Base-by-base conservation (phyloP, 2,329 filamentous ascomycete genomes). In the Aurifilum marmelostoma region DNA sequence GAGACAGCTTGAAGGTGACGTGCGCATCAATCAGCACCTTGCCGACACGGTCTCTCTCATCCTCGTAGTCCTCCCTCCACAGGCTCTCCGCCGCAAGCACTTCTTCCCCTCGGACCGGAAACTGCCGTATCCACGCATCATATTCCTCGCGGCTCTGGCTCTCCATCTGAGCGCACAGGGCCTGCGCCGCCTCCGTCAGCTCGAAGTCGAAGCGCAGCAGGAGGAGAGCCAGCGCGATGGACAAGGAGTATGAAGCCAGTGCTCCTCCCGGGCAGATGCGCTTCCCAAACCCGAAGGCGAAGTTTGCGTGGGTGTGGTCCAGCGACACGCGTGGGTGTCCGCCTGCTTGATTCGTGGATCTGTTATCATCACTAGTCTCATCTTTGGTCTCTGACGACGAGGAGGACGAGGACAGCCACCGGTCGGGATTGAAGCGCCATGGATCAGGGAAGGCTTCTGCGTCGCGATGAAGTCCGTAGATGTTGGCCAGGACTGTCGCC, bases 381-480 rank as follows among this genome's bases (percentile, higher is more conserved):
- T 47, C 43, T 1, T n/a, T 47, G 43, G 43, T n/a, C 8, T 21
- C 21, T 7, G 18, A n/a, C 18, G 43, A 47, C 6, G 18, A 8
- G 41, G 41, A 43, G 32, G 37, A 21, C 18, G 24, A 7, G 1
- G n/a, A n/a, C n/a, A 69, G 58, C 69, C 69, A 71, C 41, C 69
- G 59, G 37, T n/a, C 67, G 1, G 69, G 69, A 39, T 67, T 9
- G 54, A 71, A 71, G 9, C 39, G 54, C 69, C 69, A 69, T 3
- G 69, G 69, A 6, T 71, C 67, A 9, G 60, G 47, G 32, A 67
- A 71, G 3, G 47, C 56, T 5, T 21, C 27, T 14, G n/a, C 16
- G 16, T 69, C 67, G 47, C 69, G 69, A 27, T 71, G 69, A 7
- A 71, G 54, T 11, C 69, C 69, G 14, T 71, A 71, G 1, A 43